Evolutionary conservation across 1,139 yeast genomes (phyloP), one percentile per base, ranked within the genome.

Genomic region (Saccharomyces pastorianus): DNA sequence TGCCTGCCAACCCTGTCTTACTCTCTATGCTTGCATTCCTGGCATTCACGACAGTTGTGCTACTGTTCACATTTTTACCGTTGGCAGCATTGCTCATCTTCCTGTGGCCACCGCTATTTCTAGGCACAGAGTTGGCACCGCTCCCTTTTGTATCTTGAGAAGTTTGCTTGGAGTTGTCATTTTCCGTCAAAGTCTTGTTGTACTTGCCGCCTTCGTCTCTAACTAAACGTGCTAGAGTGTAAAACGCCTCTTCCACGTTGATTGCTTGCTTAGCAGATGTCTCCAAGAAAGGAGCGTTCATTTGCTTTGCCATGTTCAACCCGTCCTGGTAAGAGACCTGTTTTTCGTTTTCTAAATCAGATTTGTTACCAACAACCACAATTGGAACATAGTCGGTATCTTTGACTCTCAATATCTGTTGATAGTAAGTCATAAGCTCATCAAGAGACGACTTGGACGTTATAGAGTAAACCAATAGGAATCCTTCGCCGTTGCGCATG

Each of bases 401-500:
- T 71, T 95, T 93, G 59, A 91, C 96, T 61, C 96, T 77, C 61
- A 83, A 78, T 56, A 89, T 88, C 68, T 89, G 96, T 65, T 88
- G 95, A 70, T 87, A 83, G 65, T 88, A 88, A 17, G 84, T 79
- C 64, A 81, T 76, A 64, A 89, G 76, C 70, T 89, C 96, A 63
- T 88, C 89, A 65, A 88, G 81, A 2, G 95, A 85, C 64, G 83
- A 82, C 57, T 85, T 77, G 58, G 90, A 87, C 53, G 90, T 87
- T 60, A 89, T 90, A 6, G 93, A 84, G 67, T 88, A 89, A 27
- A 88, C 96, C 58, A 90, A 74, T 53, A 90, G 73, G 66, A 88
- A 90, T 17, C 96, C 97, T 69, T 89, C 96, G 50, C 96, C 96
- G 17, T 95, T 88, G 59, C 96, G 80, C 84, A 93, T 93, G 74